phyloP scores from a whole-genome alignment of 306 rosid species.

The Prinsepia uniflora region DNA sequence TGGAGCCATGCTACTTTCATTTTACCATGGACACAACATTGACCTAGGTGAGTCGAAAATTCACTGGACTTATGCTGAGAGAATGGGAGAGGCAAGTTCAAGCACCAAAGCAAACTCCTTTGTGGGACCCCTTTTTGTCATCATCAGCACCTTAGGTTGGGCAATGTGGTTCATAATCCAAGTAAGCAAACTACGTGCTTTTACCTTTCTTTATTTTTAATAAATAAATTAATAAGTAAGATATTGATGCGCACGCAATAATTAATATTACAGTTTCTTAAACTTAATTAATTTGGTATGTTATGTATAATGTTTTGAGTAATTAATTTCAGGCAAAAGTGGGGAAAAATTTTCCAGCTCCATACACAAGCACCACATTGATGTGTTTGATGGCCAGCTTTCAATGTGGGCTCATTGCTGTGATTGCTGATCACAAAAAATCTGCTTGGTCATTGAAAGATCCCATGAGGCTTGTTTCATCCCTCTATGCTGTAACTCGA shows the following conservation, averaged over 20 bases:
- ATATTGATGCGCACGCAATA: too few relatives aligned
- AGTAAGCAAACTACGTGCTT: constrained; percentile 27
- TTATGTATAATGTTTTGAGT: background rate
- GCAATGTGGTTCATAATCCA: constrained; percentile 62
- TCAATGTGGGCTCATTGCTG: constrained; percentile 56
- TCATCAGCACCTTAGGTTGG: constrained; percentile 53
- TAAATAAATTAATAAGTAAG: too few relatives aligned
- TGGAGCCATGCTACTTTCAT: constrained; percentile 72
- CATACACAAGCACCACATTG: constrained; percentile 61
- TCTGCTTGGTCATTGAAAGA: constrained; percentile 59
- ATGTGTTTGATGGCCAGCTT: constrained; percentile 58
- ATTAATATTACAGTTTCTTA: background rate
- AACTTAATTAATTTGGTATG: background rate
- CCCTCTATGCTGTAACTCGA: constrained; percentile 51
- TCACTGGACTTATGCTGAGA: constrained; percentile 62
- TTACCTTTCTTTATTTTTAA: background rate
- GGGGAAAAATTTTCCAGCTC: constrained; percentile 61
- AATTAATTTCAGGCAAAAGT: constrained; percentile 52
- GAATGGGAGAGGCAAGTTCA: constrained; percentile 25
- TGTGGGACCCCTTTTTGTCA: constrained; percentile 42
- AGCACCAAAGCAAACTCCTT: constrained; percentile 13
- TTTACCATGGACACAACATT: constrained; percentile 63
- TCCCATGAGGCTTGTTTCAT: constrained; percentile 38
- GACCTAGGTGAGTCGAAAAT: constrained; percentile 50
- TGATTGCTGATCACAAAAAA: constrained; percentile 32